Conservation (phyloP, 1,284 basidiomycete species). For the Pyrrhoderma lamaoense region DNA sequence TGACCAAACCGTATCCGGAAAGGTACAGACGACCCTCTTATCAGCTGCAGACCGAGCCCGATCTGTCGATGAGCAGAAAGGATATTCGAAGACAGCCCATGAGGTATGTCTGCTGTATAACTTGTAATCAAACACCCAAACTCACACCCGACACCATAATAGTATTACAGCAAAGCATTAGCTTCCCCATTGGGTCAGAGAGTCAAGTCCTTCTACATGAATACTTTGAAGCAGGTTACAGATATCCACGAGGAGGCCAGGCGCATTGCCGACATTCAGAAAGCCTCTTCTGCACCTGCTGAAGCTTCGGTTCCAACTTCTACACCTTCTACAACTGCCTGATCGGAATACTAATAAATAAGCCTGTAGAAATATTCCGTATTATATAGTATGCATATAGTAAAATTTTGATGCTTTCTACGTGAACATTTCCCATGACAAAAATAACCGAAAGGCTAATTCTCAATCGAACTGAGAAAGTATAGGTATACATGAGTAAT, state of each 20-base stretch:
- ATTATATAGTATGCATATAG: too few relatives aligned
- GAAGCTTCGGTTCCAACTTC: too few relatives aligned
- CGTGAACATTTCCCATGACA: too few relatives aligned
- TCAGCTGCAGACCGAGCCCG: conserved; percentile 59
- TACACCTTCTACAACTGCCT: too few relatives aligned
- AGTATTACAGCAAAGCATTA: conserved; percentile 80
- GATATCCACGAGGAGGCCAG: conserved; percentile 87
- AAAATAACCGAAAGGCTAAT: too few relatives aligned
- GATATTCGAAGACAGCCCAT: conserved; percentile 58
- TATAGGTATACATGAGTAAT: too few relatives aligned
- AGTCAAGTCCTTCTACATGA: conserved; percentile 71
- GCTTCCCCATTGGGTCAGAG: conserved; percentile 71
- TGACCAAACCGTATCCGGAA: conserved; percentile 68
- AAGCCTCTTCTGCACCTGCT: conserved; percentile 26
- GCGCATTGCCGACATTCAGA: conserved; percentile 62
- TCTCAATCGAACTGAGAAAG: too few relatives aligned
- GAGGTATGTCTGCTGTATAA: conserved; percentile 41
- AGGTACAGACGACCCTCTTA: conserved; percentile 57
- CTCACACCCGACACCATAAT: conserved; percentile 9
- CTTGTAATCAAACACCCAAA: neutral
- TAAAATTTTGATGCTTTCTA: too few relatives aligned
- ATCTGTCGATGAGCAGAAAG: conserved; percentile 76
- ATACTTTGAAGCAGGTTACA: conserved; percentile 69
- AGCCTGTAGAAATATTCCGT: too few relatives aligned
- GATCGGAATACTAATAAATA: too few relatives aligned